These are phyloP conservation scores for Boletus subluridellus DNA, from an alignment of 1,284 basidiomycete genomes.

Conservation along the genomic window DNA sequence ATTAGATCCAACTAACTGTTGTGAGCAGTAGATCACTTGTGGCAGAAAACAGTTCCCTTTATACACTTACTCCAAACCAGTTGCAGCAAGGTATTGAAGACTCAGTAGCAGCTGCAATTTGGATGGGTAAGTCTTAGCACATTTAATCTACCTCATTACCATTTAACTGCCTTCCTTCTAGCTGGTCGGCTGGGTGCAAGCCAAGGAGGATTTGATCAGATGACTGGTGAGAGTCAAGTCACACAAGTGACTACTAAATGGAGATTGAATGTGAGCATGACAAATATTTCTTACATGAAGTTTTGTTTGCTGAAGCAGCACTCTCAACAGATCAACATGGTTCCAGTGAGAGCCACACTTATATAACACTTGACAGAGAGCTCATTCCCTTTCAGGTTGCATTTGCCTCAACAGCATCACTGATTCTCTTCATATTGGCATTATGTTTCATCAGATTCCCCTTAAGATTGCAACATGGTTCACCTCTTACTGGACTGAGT, in stretches of 20 bases:
- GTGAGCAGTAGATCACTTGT: neutral
- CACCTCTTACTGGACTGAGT: constrained; percentile 2
- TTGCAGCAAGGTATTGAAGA: neutral
- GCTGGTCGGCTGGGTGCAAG: neutral
- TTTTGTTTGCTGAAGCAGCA: neutral
- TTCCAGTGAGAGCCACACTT: constrained; percentile 1
- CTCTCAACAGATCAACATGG: neutral
- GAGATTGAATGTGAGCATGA: constrained; percentile 17
- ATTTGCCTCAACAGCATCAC: constrained; percentile 10
- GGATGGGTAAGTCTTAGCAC: neutral
- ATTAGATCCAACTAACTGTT: neutral
- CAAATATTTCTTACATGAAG: neutral
- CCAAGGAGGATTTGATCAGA: constrained; percentile 9
- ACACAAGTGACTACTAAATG: constrained; percentile 3
- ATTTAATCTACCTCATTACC: neutral
- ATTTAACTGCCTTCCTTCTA: neutral
- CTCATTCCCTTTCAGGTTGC: neutral
- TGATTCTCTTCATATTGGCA: neutral
- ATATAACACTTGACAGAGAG: neutral
- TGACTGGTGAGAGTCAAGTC: neutral
- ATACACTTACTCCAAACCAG: neutral
- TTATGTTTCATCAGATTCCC: neutral
- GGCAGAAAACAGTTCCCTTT: neutral
- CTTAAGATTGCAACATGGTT: neutral
- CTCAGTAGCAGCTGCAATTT: neutral